Evolutionary conservation across 371 early-diverging fungal species (phyloP).

Genomic region (Actinomucor elegans): DNA sequence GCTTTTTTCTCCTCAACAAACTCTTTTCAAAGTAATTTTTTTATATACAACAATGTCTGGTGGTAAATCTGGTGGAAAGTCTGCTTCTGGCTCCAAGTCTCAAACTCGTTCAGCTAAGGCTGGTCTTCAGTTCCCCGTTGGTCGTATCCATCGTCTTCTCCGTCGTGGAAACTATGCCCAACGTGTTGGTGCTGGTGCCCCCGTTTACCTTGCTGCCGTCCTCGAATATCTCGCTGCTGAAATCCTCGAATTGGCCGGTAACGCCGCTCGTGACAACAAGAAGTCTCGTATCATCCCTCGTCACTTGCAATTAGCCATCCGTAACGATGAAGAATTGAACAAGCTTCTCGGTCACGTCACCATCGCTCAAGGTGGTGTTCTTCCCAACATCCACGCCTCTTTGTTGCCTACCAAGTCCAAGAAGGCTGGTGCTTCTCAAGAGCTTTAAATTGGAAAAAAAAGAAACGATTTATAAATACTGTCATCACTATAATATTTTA

Average conservation of each 20-base stretch:
- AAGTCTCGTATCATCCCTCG: slow-evolving; percentile 91
- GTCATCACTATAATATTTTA: slow-evolving; percentile 8
- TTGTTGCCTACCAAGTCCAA: slow-evolving; percentile 68
- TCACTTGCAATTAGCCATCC: slow-evolving; percentile 87
- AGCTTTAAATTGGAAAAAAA: slow-evolving; percentile 25
- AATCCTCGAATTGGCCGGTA: slow-evolving; percentile 93
- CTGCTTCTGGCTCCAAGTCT: slow-evolving; percentile 57
- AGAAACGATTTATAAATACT: slow-evolving; percentile 2
- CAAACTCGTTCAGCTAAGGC: slow-evolving; percentile 79
- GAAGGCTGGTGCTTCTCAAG: slow-evolving; percentile 55
- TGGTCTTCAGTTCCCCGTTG: slow-evolving; percentile 95
- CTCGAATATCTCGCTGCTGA: slow-evolving; percentile 94
- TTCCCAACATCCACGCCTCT: slow-evolving; percentile 79
- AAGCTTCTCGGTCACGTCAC: slow-evolving; percentile 87
- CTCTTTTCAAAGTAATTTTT: slow-evolving; percentile 2
- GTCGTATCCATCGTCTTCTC: slow-evolving; percentile 94
- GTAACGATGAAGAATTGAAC: slow-evolving; percentile 95
- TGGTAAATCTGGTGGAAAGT: slow-evolving; percentile 51
- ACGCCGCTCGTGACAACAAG: slow-evolving; percentile 93
- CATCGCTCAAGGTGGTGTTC: slow-evolving; percentile 83
- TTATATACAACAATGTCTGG: slow-evolving; percentile 38
- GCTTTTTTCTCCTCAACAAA: slow-evolving; percentile 14
- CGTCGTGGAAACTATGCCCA: slow-evolving; percentile 93
- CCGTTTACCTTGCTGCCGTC: slow-evolving; percentile 92
- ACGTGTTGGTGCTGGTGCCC: slow-evolving; percentile 90